Evolutionary conservation across 139 green algal species (phyloP).

Genomic region (Chlorella sorokiniana): DNA sequence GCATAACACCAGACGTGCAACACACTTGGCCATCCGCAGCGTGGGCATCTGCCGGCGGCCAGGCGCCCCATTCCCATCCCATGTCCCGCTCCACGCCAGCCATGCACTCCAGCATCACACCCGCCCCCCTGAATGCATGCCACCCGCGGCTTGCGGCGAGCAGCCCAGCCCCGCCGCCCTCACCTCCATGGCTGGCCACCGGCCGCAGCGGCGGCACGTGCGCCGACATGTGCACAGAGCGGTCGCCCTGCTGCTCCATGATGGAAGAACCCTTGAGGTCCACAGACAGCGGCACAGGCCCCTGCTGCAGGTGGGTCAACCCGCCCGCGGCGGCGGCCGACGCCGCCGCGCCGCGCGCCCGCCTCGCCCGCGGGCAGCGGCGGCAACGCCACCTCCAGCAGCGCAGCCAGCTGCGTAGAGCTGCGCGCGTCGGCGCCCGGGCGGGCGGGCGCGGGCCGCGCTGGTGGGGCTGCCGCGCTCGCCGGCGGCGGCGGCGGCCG

Average conservation of each 20-base stretch:
- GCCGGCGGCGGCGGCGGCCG: not conserved
- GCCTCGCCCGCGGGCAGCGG: not conserved
- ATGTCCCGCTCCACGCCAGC: too few relatives aligned
- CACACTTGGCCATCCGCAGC: too few relatives aligned
- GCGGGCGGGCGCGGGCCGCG: not conserved
- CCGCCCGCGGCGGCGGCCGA: not conserved
- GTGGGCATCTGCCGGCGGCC: too few relatives aligned
- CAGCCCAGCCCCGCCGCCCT: too few relatives aligned
- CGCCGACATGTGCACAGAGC: not conserved
- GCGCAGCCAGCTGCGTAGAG: not conserved
- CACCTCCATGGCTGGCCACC: too few relatives aligned
- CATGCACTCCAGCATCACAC: too few relatives aligned
- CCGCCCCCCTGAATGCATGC: too few relatives aligned
- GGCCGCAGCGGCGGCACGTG: not conserved
- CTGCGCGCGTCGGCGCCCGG: not conserved
- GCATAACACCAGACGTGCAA: too few relatives aligned
- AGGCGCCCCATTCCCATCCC: too few relatives aligned
- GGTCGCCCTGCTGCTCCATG: not conserved
- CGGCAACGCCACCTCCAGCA: slow-evolving; percentile 8
- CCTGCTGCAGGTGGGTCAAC: not conserved
- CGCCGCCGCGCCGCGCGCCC: too few relatives aligned
- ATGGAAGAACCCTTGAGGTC: not conserved
- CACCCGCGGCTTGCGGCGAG: too few relatives aligned
- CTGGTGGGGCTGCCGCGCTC: slow-evolving; percentile 18
- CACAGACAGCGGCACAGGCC: not conserved